Evolutionary conservation across 768 basidiomycete genomes (phyloP), one percentile per base, ranked within the genome.

Genomic region (Exsudoporus frostii): DNA sequence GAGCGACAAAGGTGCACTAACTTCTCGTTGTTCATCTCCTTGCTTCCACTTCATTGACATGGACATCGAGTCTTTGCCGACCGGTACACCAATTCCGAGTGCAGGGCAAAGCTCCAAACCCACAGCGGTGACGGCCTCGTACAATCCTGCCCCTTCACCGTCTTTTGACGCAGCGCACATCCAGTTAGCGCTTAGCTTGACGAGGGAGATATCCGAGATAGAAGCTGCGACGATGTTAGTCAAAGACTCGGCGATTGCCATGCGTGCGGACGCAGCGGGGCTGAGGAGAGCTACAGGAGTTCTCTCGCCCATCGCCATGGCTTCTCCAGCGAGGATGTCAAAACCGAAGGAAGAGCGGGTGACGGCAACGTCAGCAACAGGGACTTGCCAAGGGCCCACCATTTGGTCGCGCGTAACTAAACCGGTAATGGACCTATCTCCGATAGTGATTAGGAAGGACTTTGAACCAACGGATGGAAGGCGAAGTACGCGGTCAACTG

Each of bases 31-130:
- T 56, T 85, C 81, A 24, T 73, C 75, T 5, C 75, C 81, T 46
- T 73, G 75, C 73, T 70, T 74, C 87, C 97, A 99, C 63, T 85
- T 88, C 95, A 98, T 99, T 55, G 91, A 87, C 97, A 98, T 99
- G 19, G 92, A 95, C 97, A 99, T 98, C 13, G 95, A 98, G 68
- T 99, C 97, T 74, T 99, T 99, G 27, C 97, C 97, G n/a, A 99
- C 97, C 0, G 97, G 97, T 39, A 93, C 92, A 8, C 93, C 90
- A 20, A 99, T 75, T 13, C 97, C 95, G 13, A 98, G 79, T 5
- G 82, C 84, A 6, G 97, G 97, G 68, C 97, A 99, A 22, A 99
- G 76, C 50, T 95, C 92, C 78, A 94, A 80, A 11, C 96, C 97
- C 42, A 98, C 82, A 7, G 97, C 91, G 51, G 85, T 74, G 9